Percentiles rank a stretch among this genome's conserved stretches.
Evolutionary conservation across 2,329 filamentous ascomycete species (phyloP).

Genomic region (Colletotrichum simmondsii): DNA sequence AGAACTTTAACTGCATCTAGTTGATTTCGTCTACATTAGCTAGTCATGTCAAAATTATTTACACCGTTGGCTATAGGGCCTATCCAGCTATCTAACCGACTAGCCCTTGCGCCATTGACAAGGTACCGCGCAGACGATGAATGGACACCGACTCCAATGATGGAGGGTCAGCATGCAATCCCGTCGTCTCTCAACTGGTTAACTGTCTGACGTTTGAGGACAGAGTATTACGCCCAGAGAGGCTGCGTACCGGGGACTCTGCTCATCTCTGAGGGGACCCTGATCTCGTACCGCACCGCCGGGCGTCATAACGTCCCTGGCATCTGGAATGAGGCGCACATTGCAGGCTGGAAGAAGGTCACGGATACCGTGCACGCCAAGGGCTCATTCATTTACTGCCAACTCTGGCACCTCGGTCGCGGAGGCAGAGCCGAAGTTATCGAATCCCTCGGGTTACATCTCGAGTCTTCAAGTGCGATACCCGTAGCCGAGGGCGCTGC

Average conservation of each 20-base stretch:
- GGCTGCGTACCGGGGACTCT: slow-evolving; percentile 53
- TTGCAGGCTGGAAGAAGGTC: slow-evolving; percentile 69
- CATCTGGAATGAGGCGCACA: slow-evolving; percentile 66
- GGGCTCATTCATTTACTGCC: slow-evolving; percentile 69
- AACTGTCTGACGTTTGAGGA: not conserved
- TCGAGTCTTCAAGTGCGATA: slow-evolving; percentile 54
- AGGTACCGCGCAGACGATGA: slow-evolving; percentile 38
- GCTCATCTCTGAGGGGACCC: slow-evolving; percentile 68
- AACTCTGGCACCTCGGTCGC: slow-evolving; percentile 74
- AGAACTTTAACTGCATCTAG: not conserved
- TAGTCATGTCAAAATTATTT: slow-evolving; percentile 34
- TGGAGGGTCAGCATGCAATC: slow-evolving; percentile 29
- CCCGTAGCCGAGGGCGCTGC: slow-evolving; percentile 58
- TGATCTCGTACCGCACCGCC: slow-evolving; percentile 59
- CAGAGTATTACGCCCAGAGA: slow-evolving; percentile 44
- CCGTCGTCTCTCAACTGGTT: not conserved
- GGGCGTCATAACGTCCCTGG: slow-evolving; percentile 63
- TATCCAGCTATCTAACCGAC: slow-evolving; percentile 34
- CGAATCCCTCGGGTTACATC: slow-evolving; percentile 58
- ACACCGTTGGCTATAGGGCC: slow-evolving; percentile 34
- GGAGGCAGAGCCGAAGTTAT: slow-evolving; percentile 48
- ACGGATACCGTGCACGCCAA: slow-evolving; percentile 72
- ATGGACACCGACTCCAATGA: slow-evolving; percentile 31
- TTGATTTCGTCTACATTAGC: not conserved
- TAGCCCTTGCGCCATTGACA: slow-evolving; percentile 38